These are phyloP conservation scores for Alternaria sp. DNA, from an alignment of 2,329 filamentous ascomycete species.

Conservation along the genomic window DNA sequence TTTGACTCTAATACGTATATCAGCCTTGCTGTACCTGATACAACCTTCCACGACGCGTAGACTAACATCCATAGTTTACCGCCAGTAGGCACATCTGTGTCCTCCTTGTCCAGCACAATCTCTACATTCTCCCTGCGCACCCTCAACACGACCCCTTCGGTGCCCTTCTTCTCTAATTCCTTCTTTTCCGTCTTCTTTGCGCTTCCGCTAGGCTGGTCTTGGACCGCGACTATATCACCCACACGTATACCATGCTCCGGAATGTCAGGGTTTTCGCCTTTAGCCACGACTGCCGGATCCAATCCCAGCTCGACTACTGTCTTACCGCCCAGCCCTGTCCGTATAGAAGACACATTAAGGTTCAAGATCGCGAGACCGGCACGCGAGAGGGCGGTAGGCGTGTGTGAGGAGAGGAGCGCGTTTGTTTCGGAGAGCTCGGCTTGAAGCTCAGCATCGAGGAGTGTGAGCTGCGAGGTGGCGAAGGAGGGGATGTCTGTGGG, in stretches of 20 bases:
- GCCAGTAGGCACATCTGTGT: slow-evolving; percentile 60
- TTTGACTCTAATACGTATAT: slow-evolving; percentile 63
- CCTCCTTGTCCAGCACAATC: slow-evolving; percentile 74
- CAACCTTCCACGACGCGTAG: slow-evolving; percentile 2
- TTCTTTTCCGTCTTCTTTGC: slow-evolving; percentile 77
- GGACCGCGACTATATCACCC: slow-evolving; percentile 79
- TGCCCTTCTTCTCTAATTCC: slow-evolving; percentile 73
- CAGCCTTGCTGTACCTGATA: slow-evolving; percentile 36
- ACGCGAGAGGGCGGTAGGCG: slow-evolving; percentile 73
- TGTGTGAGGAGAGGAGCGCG: slow-evolving; percentile 70
- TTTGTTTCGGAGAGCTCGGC: slow-evolving; percentile 76
- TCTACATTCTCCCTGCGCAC: slow-evolving; percentile 66
- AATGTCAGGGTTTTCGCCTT: slow-evolving; percentile 62
- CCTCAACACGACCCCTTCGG: slow-evolving; percentile 74
- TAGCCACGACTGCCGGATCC: slow-evolving; percentile 70
- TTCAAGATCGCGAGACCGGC: slow-evolving; percentile 83
- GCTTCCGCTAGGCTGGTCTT: slow-evolving; percentile 74
- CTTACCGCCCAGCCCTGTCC: slow-evolving; percentile 91
- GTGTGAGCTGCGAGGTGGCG: slow-evolving; percentile 72
- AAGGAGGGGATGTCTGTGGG: slow-evolving; percentile 70
- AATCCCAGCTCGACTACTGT: slow-evolving; percentile 81
- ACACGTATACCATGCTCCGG: slow-evolving; percentile 78
- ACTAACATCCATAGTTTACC: slow-evolving; percentile 71
- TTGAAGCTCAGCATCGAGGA: slow-evolving; percentile 74
- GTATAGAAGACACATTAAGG: slow-evolving; percentile 75